Base-by-base conservation (phyloP, 176 grass and related monocot species). In the Musa troglodytarum region DNA sequence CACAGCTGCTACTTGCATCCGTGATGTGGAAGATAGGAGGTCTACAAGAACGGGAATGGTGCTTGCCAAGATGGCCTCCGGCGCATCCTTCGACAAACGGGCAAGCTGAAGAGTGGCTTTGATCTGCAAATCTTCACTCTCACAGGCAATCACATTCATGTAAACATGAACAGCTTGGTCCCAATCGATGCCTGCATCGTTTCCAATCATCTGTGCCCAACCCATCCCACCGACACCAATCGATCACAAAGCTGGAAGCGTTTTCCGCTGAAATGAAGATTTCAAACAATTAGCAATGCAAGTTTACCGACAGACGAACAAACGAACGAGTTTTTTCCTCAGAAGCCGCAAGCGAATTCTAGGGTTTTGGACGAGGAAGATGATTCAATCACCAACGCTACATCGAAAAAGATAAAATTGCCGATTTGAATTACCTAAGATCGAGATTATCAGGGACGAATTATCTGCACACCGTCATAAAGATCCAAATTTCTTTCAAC, bases 31-130 rank as follows among this genome's bases (percentile, higher is more conserved):
- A 56, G 63, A 23, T 3, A 78, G 76, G 22, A 78, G 64, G 23
- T 65, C 51, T 3, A 69, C 76, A 21, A 78, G 51, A 21, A 55
- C 51, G 0, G 76, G 76, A 56, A 78, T 22, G 1, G 16, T 12
- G 52, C 11, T 14, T 2, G 24, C 76, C 49, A 78, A 67, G 63
- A 43, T 34, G 10, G 63, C 11, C 49, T 78, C 76, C 2, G 76
- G 76, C n/a, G 76, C 76, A 54, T 69, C 49, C 25, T 68, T 78
- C 17, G 76, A 54, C 22, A 78, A 22, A 7, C 76, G 63, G 3
- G 64, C 76, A 9, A 78, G 76, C 76, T 78, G 63, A 68, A 78
- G 2, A 11, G 76, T 78, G 65, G 76, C 76, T 56, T 78, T 78
- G 1, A 68, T 23, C 63, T 68, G 76, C 12, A 69, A 78, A 50